Percentiles rank a stretch among this genome's conserved stretches.
phyloP scores from a whole-genome alignment of 352 stramenopile species.

The Hyphochytrium catenoides region DNA sequence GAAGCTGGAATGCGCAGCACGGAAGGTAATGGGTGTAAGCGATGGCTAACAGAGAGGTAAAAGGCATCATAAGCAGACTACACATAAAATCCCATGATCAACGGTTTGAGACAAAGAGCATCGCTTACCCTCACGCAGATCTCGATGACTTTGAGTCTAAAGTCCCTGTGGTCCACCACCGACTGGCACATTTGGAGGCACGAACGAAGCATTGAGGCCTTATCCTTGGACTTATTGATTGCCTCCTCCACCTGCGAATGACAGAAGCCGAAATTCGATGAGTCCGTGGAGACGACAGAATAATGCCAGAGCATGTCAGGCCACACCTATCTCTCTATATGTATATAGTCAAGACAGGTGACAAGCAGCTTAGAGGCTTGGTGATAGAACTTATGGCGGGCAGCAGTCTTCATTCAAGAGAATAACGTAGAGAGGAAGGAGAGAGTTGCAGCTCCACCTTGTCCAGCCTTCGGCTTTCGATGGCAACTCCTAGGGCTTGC shows the following conservation, averaged over 20 bases:
- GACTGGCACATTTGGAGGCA: constrained; percentile 79
- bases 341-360: too few species aligned
- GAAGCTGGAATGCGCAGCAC: constrained; percentile 10
- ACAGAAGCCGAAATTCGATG: background rate
- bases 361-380: too few species aligned
- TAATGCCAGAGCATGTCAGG: too few species aligned
- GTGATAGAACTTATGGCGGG: too few species aligned
- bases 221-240: constrained; percentile 46
- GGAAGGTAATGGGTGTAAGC: too few species aligned
- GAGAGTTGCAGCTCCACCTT: constrained; percentile 27
- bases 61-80: too few species aligned
- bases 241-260: constrained; percentile 53
- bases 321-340: too few species aligned
- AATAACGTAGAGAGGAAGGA: too few species aligned
- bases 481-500: constrained; percentile 89
- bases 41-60: too few species aligned
- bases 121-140: constrained; percentile 51
- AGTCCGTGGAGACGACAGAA: too few species aligned
- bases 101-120: background rate
- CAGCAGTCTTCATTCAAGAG: too few species aligned
- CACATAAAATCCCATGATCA: too few species aligned
- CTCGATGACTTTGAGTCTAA: constrained; percentile 77
- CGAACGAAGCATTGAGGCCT: constrained; percentile 54
- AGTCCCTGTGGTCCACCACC: constrained; percentile 71
- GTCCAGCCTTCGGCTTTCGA: constrained; percentile 78